phyloP scores from a whole-genome alignment of 1,139 yeast genomes.

The Scheffersomyces lignicola region DNA sequence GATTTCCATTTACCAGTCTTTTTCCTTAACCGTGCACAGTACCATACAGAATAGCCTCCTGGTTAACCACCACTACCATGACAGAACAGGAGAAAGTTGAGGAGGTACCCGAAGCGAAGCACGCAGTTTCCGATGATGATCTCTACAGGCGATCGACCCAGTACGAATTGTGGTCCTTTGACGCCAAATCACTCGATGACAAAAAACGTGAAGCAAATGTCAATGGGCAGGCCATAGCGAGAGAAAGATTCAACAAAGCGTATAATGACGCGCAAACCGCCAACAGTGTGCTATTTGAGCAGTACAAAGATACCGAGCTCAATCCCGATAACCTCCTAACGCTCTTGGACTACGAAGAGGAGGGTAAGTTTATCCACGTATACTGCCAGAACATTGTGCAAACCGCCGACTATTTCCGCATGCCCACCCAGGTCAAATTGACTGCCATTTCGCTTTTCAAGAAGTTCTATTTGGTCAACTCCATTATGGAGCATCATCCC shows the following conservation, averaged over 20 bases:
- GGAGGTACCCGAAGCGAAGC: slow-evolving; percentile 8
- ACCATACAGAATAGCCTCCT: too few relatives aligned
- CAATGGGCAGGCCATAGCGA: slow-evolving; percentile 48
- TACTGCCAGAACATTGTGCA: slow-evolving; percentile 72
- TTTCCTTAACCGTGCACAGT: too few relatives aligned
- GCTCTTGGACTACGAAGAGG: slow-evolving; percentile 66
- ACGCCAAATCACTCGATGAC: slow-evolving; percentile 51
- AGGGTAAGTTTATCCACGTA: slow-evolving; percentile 60
- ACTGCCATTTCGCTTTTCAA: slow-evolving; percentile 84
- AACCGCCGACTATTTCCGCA: slow-evolving; percentile 43
- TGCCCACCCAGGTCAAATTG: slow-evolving; percentile 59
- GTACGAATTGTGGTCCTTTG: slow-evolving; percentile 82
- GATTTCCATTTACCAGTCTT: too few relatives aligned
- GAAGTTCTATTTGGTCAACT: slow-evolving; percentile 74
- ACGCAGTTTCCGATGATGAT: slow-evolving; percentile 67
- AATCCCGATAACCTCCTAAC: slow-evolving; percentile 35
- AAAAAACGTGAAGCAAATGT: slow-evolving; percentile 51
- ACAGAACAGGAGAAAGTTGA: slow-evolving; percentile 5
- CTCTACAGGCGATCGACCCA: slow-evolving; percentile 85
- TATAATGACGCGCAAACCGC: slow-evolving; percentile 28
- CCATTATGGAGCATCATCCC: slow-evolving; percentile 88
- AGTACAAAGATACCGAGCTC: slow-evolving; percentile 31
- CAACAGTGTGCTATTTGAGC: slow-evolving; percentile 27
- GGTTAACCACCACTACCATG: slow-evolving; percentile 1
- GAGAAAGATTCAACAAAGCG: slow-evolving; percentile 30